Conservation (phyloP, 805 yeast genomes). For the Clavispora carvajalis region DNA sequence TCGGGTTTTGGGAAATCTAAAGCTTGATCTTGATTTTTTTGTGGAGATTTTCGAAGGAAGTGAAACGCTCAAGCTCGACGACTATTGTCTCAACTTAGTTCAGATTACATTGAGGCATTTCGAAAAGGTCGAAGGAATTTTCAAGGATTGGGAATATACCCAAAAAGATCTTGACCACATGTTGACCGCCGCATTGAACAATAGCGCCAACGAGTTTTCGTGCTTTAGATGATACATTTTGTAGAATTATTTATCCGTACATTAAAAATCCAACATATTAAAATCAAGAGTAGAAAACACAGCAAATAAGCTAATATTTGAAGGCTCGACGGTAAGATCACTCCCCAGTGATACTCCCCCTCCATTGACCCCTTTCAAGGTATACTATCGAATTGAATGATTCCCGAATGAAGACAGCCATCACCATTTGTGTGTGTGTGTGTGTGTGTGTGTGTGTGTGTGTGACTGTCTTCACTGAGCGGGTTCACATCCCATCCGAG, state of each 20-base stretch:
- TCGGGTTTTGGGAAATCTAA: conserved; percentile 23
- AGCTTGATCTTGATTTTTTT: conserved; percentile 34
- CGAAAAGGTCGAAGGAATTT: conserved; percentile 20
- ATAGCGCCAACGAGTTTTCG: conserved; percentile 29
- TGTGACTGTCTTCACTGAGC: background rate
- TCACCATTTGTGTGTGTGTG: background rate
- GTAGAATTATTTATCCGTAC: too few species aligned
- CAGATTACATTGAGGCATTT: conserved; percentile 26
- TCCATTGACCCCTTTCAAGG: background rate
- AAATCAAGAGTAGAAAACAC: background rate
- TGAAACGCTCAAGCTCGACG: conserved; percentile 29
- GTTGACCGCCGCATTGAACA: conserved; percentile 22
- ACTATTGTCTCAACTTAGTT: conserved; percentile 27
- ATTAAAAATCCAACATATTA: too few species aligned
- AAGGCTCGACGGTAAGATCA: background rate
- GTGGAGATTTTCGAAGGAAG: conserved; percentile 36
- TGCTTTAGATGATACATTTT: conserved; percentile 24
- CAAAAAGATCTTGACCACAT: conserved; percentile 24
- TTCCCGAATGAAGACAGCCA: background rate
- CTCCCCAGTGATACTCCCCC: conserved; percentile 1
- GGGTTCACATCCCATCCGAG: background rate
- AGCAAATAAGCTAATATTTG: background rate
- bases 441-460: background rate
- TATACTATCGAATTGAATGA: background rate
- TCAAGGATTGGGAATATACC: conserved; percentile 19